These are phyloP conservation scores for Phialophora macrospora DNA, from an alignment of 2,329 filamentous ascomycete species.

Conservation along the genomic window DNA sequence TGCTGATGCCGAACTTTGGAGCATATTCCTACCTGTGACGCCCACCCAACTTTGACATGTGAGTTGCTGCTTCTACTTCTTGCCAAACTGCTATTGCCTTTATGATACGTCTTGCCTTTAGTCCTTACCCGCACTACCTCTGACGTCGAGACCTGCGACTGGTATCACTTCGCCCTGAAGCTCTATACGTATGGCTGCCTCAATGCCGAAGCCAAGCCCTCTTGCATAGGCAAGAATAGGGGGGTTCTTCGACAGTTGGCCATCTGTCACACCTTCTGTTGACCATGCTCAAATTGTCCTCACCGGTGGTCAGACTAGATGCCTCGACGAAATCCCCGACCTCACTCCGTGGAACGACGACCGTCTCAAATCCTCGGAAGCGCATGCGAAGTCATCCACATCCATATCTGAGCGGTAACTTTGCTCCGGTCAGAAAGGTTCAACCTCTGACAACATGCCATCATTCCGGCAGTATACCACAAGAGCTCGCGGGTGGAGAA, in stretches of 20 bases:
- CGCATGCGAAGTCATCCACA: conserved; percentile 32
- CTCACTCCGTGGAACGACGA: conserved; percentile 15
- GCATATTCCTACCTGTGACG: not conserved
- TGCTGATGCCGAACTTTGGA: not conserved
- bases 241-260: not conserved
- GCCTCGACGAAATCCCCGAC: conserved; percentile 1
- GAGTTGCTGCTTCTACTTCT: not conserved
- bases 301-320: conserved; percentile 3
- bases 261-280: not conserved
- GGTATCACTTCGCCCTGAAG: not conserved
- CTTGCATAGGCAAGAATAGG: not conserved
- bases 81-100: not conserved
- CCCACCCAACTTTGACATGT: conserved; percentile 2
- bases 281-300: conserved; percentile 7
- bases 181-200: conserved; percentile 4
- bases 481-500: conserved; percentile 69
- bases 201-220: not conserved
- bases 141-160: conserved; percentile 5
- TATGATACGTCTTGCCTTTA: not conserved
- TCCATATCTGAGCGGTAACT: conserved; percentile 68
- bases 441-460: conserved; percentile 62
- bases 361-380: conserved; percentile 21
- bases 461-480: conserved; percentile 64
- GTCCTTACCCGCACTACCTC: not conserved
- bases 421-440: conserved; percentile 66